Percentiles rank a stretch among this genome's conserved stretches.
Evolutionary conservation across 2,329 filamentous ascomycete species (phyloP).

Genomic region (Aureobasidium leucospermi): DNA sequence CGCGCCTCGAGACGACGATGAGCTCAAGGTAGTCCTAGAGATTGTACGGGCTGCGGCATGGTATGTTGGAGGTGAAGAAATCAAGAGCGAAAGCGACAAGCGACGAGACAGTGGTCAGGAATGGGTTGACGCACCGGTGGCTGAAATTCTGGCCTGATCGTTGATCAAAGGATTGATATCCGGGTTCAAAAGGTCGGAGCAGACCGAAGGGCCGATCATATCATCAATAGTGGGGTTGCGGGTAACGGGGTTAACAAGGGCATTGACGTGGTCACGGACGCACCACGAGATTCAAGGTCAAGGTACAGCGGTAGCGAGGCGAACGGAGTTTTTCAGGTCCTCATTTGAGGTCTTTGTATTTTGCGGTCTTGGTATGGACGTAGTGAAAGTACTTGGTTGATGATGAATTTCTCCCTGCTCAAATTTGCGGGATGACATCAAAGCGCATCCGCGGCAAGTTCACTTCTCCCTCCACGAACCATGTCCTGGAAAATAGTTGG

Average conservation of each 20-base stretch:
- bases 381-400: neutral
- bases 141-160: neutral
- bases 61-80: constrained; percentile 46
- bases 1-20: constrained; percentile 61
- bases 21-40: constrained; percentile 58
- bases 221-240: neutral
- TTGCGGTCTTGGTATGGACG: neutral
- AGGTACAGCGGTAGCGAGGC: neutral
- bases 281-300: neutral
- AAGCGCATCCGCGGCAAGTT: neutral
- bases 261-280: neutral
- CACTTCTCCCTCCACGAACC: neutral
- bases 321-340: neutral
- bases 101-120: constrained; percentile 6
- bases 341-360: neutral
- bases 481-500: neutral
- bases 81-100: constrained; percentile 20
- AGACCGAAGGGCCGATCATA: neutral
- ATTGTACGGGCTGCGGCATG: constrained; percentile 71
- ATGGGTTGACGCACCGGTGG: neutral
- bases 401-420: neutral
- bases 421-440: neutral
- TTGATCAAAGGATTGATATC: neutral
- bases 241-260: neutral
- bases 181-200: neutral